These are phyloP conservation scores for Lojkania enalia DNA, from an alignment of 2,329 filamentous ascomycete species.

Conservation along the genomic window DNA sequence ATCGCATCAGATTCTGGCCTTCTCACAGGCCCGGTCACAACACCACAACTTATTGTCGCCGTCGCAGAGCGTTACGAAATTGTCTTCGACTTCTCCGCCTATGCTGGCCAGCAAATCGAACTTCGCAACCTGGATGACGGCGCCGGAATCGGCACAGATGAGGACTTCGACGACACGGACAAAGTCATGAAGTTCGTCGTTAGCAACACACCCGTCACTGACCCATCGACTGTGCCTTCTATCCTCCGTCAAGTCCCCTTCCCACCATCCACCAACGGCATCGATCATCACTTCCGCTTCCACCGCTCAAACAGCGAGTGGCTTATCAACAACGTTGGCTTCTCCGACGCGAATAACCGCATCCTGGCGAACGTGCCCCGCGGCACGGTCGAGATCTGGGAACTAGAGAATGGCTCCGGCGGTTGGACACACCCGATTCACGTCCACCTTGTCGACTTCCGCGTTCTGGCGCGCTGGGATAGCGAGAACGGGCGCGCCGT, in stretches of 20 bases:
- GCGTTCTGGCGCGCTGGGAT: constrained; percentile 53
- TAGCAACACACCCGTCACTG: constrained; percentile 31
- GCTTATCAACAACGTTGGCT: constrained; percentile 37
- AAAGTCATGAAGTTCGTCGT: constrained; percentile 50
- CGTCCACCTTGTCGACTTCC: constrained; percentile 62
- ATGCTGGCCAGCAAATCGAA: constrained; percentile 54
- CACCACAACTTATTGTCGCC: constrained; percentile 49
- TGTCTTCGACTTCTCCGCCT: constrained; percentile 58
- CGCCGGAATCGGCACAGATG: constrained; percentile 45
- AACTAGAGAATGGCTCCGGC: constrained; percentile 52
- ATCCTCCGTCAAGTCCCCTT: constrained; percentile 31
- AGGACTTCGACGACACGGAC: constrained; percentile 53
- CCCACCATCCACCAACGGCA: constrained; percentile 24
- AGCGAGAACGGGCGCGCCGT: constrained; percentile 30
- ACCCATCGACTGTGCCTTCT: constrained; percentile 29
- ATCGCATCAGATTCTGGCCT: constrained; percentile 57
- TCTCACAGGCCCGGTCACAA: constrained; percentile 44
- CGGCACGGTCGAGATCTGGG: constrained; percentile 42
- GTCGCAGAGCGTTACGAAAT: constrained; percentile 63
- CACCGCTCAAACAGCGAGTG: constrained; percentile 33
- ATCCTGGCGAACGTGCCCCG: constrained; percentile 39
- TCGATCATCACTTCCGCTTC: constrained; percentile 39
- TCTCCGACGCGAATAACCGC: constrained; percentile 35
- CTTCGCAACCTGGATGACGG: constrained; percentile 48
- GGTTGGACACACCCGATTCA: constrained; percentile 60